Percentiles rank a stretch among this genome's conserved stretches.
Evolutionary conservation across 169 alveolate species (phyloP).

Genomic region (Theileria equi): DNA sequence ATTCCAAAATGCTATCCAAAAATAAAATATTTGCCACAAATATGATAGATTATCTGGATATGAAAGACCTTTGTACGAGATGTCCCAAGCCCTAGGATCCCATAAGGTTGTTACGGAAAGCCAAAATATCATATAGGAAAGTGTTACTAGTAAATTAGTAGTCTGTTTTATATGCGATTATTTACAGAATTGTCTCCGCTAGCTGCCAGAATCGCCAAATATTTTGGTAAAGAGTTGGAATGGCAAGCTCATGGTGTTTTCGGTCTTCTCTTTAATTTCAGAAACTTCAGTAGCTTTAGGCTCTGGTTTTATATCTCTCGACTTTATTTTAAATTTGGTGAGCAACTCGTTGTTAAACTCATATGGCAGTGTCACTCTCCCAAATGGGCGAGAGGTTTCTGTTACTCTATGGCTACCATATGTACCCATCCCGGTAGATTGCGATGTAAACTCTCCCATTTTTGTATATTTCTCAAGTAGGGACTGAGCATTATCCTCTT

Average conservation of each 20-base stretch:
- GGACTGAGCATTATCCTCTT: constrained; percentile 1
- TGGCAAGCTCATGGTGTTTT: neutral
- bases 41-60: too few relatives aligned
- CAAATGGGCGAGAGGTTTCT: neutral
- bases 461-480: constrained; percentile 30
- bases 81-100: too few relatives aligned
- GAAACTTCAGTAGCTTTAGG: neutral
- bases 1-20: too few relatives aligned
- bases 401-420: neutral
- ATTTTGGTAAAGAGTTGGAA: neutral
- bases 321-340: constrained; percentile 26
- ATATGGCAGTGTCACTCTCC: constrained; percentile 27
- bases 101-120: too few relatives aligned
- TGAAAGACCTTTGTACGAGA: too few relatives aligned
- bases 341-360: constrained; percentile 37
- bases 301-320: neutral
- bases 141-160: too few relatives aligned
- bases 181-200: neutral
- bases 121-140: too few relatives aligned
- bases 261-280: neutral
- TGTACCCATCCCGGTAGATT: neutral
- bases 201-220: neutral
- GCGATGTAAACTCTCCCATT: constrained; percentile 24
- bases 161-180: neutral
- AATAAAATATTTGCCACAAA: too few relatives aligned